Conservation (phyloP, 495 filamentous ascomycete species). For the Neurospora africana region DNA sequence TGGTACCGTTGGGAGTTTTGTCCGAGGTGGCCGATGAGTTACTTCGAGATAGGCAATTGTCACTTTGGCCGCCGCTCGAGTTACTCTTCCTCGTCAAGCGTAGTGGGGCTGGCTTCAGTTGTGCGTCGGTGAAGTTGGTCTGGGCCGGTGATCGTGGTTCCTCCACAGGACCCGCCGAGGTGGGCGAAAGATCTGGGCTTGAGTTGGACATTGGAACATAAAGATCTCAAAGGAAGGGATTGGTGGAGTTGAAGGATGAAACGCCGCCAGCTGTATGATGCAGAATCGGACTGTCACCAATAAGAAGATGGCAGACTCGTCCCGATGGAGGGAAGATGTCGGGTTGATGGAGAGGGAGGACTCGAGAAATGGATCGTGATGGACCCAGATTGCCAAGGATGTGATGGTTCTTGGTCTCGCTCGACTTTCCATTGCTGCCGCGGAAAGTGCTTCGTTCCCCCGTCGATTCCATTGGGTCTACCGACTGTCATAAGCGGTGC, state of each 20-base stretch:
- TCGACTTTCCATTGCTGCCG: background rate
- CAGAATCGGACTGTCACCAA: background rate
- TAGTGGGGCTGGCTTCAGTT: constrained; percentile 23
- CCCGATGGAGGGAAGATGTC: background rate
- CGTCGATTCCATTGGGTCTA: background rate
- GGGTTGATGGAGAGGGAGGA: background rate
- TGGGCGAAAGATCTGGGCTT: background rate
- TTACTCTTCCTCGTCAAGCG: constrained; percentile 17
- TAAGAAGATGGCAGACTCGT: background rate
- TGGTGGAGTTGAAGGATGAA: background rate
- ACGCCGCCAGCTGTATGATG: background rate
- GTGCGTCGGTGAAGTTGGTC: constrained; percentile 8
- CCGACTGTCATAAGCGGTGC: background rate
- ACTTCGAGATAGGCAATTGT: background rate
- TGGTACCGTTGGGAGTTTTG: background rate
- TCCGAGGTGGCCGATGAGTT: constrained; percentile 1
- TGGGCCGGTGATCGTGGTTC: background rate
- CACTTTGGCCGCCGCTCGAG: constrained; percentile 5
- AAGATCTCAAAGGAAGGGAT: background rate
- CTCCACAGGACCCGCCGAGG: background rate
- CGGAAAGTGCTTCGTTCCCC: background rate
- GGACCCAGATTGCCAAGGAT: background rate
- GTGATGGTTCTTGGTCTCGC: background rate
- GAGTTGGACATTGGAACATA: background rate
- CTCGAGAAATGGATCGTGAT: background rate